Percentiles rank a stretch among this genome's conserved stretches.
These are phyloP conservation scores for Balakata baccata DNA, from an alignment of 345 rosid species.

Conservation along the genomic window DNA sequence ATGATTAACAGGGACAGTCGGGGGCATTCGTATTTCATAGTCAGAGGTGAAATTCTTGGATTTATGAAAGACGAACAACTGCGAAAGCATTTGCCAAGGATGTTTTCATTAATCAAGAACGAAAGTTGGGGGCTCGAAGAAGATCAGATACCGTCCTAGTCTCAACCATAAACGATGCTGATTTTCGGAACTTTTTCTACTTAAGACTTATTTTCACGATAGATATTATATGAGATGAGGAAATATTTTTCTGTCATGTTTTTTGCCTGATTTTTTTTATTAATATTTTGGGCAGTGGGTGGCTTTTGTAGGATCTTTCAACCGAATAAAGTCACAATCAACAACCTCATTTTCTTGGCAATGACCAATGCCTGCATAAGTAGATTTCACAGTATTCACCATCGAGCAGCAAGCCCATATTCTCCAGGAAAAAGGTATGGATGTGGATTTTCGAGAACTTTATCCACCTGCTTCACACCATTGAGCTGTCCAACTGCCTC, in stretches of 20 bases:
- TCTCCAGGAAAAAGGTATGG: constrained; percentile 25
- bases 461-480: constrained; percentile 31
- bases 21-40: no score
- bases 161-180: no score
- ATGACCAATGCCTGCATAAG: constrained; percentile 41
- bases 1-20: no score
- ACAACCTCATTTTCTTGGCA: constrained; percentile 32
- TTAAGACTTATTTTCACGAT: not conserved
- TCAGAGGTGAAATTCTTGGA: no score
- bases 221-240: not conserved
- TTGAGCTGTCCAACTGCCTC: constrained; percentile 27
- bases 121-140: no score
- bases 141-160: no score
- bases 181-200: no score
- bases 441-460: constrained; percentile 22
- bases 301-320: constrained; percentile 31
- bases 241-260: not conserved
- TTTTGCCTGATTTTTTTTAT: constrained; percentile 1
- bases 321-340: constrained; percentile 23
- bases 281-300: constrained; percentile 19
- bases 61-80: no score
- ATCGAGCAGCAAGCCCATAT: constrained; percentile 13
- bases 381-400: constrained; percentile 30
- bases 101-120: no score
- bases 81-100: no score